Conservation (phyloP, 2,329 filamentous ascomycete genomes). For the Trichoderma gracile region DNA sequence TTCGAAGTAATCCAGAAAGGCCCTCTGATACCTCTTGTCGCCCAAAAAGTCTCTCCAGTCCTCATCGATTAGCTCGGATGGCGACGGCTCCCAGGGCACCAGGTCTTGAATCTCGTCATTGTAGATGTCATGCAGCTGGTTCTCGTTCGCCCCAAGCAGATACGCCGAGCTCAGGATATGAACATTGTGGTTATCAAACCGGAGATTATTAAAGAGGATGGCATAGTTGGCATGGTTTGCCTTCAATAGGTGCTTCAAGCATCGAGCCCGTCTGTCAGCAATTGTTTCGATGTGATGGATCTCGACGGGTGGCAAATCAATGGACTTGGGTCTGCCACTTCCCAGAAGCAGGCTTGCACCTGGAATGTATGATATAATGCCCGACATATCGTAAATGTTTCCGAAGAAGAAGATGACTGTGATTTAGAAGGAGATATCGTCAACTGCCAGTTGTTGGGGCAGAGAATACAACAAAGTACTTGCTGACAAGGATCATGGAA, state of each 20-base stretch:
- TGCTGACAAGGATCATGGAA: constrained; percentile 6
- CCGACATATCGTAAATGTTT: constrained; percentile 34
- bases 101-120: constrained; percentile 71
- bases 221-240: constrained; percentile 90
- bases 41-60: constrained; percentile 90
- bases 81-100: constrained; percentile 80
- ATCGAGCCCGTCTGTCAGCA: constrained; percentile 75
- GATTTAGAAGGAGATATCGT: neutral
- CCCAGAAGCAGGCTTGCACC: constrained; percentile 35
- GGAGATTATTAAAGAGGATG: constrained; percentile 72
- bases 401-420: neutral
- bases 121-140: constrained; percentile 78
- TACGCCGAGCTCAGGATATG: constrained; percentile 86
- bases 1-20: constrained; percentile 93
- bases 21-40: constrained; percentile 78
- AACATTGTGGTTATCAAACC: constrained; percentile 79
- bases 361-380: constrained; percentile 40
- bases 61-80: constrained; percentile 74
- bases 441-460: constrained; percentile 7
- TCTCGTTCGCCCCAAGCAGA: constrained; percentile 71
- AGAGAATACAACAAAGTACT: constrained; percentile 2
- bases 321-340: constrained; percentile 38
- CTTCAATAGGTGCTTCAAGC: constrained; percentile 85
- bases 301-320: constrained; percentile 66
- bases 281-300: constrained; percentile 78